Base-by-base conservation (phyloP, 108 stramenopile genomes). In the Schizochytrium sp. region DNA sequence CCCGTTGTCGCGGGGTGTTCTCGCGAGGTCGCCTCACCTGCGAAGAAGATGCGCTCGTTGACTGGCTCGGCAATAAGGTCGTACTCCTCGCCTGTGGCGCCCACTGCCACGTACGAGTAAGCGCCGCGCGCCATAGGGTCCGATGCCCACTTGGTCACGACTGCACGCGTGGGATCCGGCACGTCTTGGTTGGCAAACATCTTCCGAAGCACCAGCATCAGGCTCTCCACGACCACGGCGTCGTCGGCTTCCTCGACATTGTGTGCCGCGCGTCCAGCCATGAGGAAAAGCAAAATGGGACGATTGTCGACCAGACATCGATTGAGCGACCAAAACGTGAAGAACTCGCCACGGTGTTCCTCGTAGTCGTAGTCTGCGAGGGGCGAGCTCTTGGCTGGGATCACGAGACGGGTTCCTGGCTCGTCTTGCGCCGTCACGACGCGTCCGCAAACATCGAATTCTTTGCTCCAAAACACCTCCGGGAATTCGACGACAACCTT, bases 41-140 rank as follows among this genome's bases (percentile, higher is more conserved):
- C 76, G 5, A 83, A 83, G 51, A 53, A 83, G 25, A 83, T 53
- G 48, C 51, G 45, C n/a, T 83, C 51, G 48, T 47, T 53, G 6
- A 83, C 51, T 6, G 45, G 76, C 76, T 83, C 76, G n/a, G 76
- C 76, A 8, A 83, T 25, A 6, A 53, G 25, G 28, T 83, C 76
- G 51, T 83, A 83, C 25, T 83, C 76, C 25, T 83, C 48, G 51
- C 76, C 76, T 1, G 76, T 83, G 6, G 76, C 45, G 51, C 76
- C 76, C 44, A 83, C 76, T 83, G 76, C 76, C 19, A 83, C 76
- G 4, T 83, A 83, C n/a, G 76, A 83, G 76, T 83, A 83, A 6
- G 76, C 76, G 45, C 76, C 76, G 28, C 76, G 76, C 8, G 76
- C 76, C 48, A 53, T 53, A 1, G 76, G 76, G 28, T 83, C 76